Base-by-base conservation (phyloP, 1,284 basidiomycete species). In the Rhodotorula sp. region DNA sequence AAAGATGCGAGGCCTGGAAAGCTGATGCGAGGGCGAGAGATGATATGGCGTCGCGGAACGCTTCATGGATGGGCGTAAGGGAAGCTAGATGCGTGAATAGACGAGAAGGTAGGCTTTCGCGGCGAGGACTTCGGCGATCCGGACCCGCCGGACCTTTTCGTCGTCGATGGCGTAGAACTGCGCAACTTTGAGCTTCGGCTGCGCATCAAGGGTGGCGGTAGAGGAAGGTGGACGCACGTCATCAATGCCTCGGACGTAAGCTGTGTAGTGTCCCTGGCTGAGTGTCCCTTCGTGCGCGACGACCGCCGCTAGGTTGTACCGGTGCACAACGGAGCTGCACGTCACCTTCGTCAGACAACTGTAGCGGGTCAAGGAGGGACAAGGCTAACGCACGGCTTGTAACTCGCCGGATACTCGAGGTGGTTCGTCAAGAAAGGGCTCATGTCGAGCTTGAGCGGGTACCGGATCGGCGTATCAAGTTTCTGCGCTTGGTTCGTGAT, bases 241-340 rank as follows among this genome's bases (percentile, higher is more conserved):
- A 52, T 64, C 65, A 4, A 30, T 29, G 22, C 73, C 62, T 32
- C 67, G 67, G 19, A 63, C 88, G 78, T 85, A 93, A 79, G 89
- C 91, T 36, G 89, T 92, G 80, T 97, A 97, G 79, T 97, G 94
- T 0, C 94, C 94, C 69, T 93, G 96, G 80, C 94, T 90, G 77
- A 98, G 88, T 79, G 91, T 89, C 15, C 94, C 94, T 79, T 96
- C 92, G 80, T 97, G 94, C 72, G 93, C 94, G 69, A 97, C 89
- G 46, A 97, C 92, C 13, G 92, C 90, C 77, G 95, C 94, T 3
- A 97, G 85, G 77, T 96, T 91, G 79, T 96, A 97, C 81, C 39
- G n/a, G 5, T 39, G 59, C 47, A 54, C 30, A 34, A 27, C 10
- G 27, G 58, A 48, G 27, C 60, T 61, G 36, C 9, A 2, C 4